phyloP scores from a whole-genome alignment of 768 basidiomycete genomes.

The Tricholoma saponaceum region DNA sequence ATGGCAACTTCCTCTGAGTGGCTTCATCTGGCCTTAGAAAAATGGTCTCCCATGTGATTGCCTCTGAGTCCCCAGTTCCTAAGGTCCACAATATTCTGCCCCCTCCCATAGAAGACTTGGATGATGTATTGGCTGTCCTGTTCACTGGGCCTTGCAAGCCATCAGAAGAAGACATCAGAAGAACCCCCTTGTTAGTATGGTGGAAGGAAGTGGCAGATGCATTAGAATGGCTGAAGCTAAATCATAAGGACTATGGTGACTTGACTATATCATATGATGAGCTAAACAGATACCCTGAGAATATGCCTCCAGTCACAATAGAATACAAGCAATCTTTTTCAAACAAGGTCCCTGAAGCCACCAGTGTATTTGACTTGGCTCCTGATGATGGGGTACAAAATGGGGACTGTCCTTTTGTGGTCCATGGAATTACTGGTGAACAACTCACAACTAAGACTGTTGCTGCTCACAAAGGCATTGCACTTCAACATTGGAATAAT shows the following conservation, averaged over 20 bases:
- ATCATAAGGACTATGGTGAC: no score
- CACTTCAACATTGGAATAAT: background rate
- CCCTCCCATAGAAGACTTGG: conserved; percentile 20
- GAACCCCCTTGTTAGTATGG: no score
- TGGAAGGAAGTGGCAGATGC: no score
- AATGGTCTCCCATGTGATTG: conserved; percentile 29
- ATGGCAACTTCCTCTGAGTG: conserved; percentile 22
- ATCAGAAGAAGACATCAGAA: background rate
- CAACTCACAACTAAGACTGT: background rate
- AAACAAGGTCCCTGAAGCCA: no score
- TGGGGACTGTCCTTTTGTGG: background rate
- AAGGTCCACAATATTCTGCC: conserved; percentile 23
- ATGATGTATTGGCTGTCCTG: conserved; percentile 27
- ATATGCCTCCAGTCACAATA: no score
- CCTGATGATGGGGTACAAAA: no score
- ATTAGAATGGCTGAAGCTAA: no score
- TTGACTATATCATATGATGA: no score
- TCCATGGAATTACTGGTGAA: background rate
- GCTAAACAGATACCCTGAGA: no score
- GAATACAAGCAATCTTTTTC: no score
- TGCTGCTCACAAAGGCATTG: background rate
- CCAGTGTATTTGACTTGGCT: no score
- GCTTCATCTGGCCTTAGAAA: conserved; percentile 18
- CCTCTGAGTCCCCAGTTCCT: conserved; percentile 23
- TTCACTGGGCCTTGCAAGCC: conserved; percentile 26